Evolutionary conservation across 192 early-diverging fungal species (phyloP), one percentile per base, ranked within the genome.

Genomic region (Dispira parvispora): DNA sequence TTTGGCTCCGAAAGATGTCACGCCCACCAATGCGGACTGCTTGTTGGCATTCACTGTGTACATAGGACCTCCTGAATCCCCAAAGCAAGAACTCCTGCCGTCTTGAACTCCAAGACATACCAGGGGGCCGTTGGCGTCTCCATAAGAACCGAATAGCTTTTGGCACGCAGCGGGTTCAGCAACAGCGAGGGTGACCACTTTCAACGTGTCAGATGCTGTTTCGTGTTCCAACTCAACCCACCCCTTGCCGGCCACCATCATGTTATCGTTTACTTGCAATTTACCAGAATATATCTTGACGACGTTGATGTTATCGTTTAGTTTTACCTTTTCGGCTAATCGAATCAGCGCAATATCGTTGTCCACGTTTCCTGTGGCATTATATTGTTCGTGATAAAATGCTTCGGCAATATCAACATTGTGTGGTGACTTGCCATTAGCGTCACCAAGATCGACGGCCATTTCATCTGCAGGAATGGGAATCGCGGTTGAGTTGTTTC

Each of bases 21-120:
- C 18, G 1, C 57, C 57, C 14, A 60, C 57, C 57, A 42, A 43
- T 18, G 57, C 57, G 14, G 12, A 5, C 21, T 32, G 16, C 26
- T 38, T 38, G 3, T 12, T 2, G 1, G 3, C 13, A 43, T 42
- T 10, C 12, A 10, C 18, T 27, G 18, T 43, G 57, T 38, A 25
- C 16, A 78, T 44, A 1, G 77, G 77, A 10, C 77, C 77, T 5
- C 77, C 77, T 2, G 74, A 75, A 43, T 78, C 77, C 20, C 77
- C 77, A 0, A 70, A 73, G 57, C n/a, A n/a, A n/a, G n/a, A n/a
- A n/a, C n/a, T n/a, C n/a, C n/a, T n/a, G n/a, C n/a, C n/a, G n/a
- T n/a, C 77, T 16, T 20, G 28, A 16, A 32, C 57, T 16, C 57
- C 57, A 32, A 43, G 38, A 21, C 57, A 60, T 18, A 60, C 57